Conservation (phyloP, 148 eudicot species). For the Polygonum aviculare region DNA sequence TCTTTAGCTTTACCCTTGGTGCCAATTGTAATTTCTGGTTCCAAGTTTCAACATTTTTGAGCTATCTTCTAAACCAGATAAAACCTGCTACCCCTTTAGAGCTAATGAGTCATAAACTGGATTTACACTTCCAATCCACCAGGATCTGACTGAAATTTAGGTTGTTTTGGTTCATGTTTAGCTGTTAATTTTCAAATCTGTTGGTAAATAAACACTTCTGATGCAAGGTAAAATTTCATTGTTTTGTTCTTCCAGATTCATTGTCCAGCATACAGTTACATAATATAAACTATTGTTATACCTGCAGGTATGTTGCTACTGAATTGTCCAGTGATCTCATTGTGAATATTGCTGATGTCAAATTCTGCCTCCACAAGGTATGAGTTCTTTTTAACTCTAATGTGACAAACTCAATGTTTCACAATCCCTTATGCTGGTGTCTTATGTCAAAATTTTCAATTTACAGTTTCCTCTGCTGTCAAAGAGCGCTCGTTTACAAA, state of each 20-base stretch:
- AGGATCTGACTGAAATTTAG: not conserved
- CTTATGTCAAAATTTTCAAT: not conserved
- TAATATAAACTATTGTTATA: not conserved
- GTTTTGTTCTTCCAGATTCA: not conserved
- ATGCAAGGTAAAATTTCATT: not conserved
- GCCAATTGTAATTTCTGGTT: not conserved
- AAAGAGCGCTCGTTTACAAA: slow-evolving; percentile 76
- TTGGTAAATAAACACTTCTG: not conserved
- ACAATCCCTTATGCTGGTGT: not conserved
- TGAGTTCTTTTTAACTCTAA: not conserved
- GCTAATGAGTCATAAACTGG: not conserved
- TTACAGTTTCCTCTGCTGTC: slow-evolving; percentile 82
- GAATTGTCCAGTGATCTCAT: slow-evolving; percentile 79
- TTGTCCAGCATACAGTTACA: not conserved
- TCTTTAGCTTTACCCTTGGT: not conserved
- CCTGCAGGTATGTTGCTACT: slow-evolving; percentile 77
- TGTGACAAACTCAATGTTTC: not conserved
- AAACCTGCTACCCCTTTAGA: not conserved
- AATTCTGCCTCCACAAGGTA: slow-evolving; percentile 95
- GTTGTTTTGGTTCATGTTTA: not conserved
- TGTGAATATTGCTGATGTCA: slow-evolving; percentile 62
- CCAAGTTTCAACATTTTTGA: not conserved
- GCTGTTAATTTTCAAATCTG: not conserved
- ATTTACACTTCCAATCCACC: not conserved
- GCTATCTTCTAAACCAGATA: not conserved